Evolutionary conservation across 257 asterid species (phyloP).

Genomic region (Striga asiatica): DNA sequence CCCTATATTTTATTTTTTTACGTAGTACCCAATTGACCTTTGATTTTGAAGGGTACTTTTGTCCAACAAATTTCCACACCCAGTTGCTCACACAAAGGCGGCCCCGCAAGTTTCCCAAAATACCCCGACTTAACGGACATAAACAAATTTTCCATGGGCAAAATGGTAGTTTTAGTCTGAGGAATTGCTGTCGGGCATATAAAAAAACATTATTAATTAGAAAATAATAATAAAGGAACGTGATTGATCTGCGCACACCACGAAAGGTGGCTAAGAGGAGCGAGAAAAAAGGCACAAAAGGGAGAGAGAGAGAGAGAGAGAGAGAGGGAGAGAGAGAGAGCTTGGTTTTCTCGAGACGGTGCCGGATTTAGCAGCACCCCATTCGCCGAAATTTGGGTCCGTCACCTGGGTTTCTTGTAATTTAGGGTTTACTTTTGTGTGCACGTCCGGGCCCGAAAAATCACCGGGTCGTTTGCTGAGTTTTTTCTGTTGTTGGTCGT

Average conservation of each 20-base stretch:
- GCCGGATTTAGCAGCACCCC: slow-evolving; percentile 52
- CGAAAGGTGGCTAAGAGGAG: slow-evolving; percentile 17
- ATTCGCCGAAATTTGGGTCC: slow-evolving; percentile 74
- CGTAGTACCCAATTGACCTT: no score
- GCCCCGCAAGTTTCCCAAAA: slow-evolving; percentile 25
- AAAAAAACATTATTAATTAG: slow-evolving; percentile 1
- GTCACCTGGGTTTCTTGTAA: slow-evolving; percentile 33
- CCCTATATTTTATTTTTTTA: no score
- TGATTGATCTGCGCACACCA: slow-evolving; percentile 57
- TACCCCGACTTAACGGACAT: slow-evolving; percentile 33
- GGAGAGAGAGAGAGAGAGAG: slow-evolving; percentile 17
- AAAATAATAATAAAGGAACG: slow-evolving; percentile 23
- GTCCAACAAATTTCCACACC: slow-evolving; percentile 21
- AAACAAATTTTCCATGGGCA: slow-evolving; percentile 15
- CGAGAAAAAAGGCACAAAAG: slow-evolving; percentile 23
- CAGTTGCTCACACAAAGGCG: slow-evolving; percentile 45
- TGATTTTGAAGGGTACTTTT: slow-evolving; percentile 32
- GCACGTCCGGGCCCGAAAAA: slow-evolving; percentile 13
- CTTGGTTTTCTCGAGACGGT: slow-evolving; percentile 41
- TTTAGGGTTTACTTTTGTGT: slow-evolving; percentile 23
- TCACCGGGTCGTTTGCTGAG: neutral
- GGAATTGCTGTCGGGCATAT: slow-evolving; percentile 23
- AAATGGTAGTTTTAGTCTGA: neutral
- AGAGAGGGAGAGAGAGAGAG: slow-evolving; percentile 34
- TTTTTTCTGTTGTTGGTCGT: slow-evolving; percentile 10